A percentile compares a stretch with the other conserved stretches of the same genome.
Conservation (phyloP, 2,329 filamentous ascomycete genomes). For the Trichoderma simmonsii region DNA sequence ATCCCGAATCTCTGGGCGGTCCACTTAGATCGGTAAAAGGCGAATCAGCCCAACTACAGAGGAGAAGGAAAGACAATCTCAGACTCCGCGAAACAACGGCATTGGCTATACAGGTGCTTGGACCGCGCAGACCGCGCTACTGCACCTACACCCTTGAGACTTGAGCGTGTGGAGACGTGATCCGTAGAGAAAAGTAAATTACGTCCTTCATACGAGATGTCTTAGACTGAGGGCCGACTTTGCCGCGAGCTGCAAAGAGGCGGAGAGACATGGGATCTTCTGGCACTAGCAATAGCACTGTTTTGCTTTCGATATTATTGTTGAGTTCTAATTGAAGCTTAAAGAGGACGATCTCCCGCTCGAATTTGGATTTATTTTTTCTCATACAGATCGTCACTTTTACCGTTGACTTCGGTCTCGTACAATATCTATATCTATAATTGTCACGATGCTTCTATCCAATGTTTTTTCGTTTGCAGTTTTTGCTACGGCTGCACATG, state of each 20-base stretch:
- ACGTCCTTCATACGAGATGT: constrained; percentile 1
- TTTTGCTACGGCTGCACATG: constrained; percentile 5
- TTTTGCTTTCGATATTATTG: not conserved
- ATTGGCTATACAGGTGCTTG: not conserved
- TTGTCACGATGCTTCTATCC: not conserved
- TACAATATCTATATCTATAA: not conserved
- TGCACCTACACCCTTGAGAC: constrained; percentile 4
- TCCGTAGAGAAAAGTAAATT: constrained; percentile 3
- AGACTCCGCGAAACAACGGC: not conserved
- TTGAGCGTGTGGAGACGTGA: not conserved
- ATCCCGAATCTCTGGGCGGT: not conserved
- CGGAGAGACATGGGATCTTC: not conserved
- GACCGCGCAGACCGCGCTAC: not conserved
- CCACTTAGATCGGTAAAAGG: not conserved
- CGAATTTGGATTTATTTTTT: not conserved
- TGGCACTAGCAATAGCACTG: not conserved
- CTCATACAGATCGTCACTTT: not conserved
- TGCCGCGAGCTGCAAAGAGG: not conserved
- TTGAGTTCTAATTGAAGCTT: not conserved
- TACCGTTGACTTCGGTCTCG: not conserved
- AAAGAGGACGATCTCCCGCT: not conserved
- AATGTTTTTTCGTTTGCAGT: not conserved
- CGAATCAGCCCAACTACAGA: not conserved
- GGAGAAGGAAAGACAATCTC: not conserved
- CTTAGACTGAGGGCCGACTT: not conserved